Base-by-base conservation (phyloP, 345 rosid species). In the Eucalyptus rudis region DNA sequence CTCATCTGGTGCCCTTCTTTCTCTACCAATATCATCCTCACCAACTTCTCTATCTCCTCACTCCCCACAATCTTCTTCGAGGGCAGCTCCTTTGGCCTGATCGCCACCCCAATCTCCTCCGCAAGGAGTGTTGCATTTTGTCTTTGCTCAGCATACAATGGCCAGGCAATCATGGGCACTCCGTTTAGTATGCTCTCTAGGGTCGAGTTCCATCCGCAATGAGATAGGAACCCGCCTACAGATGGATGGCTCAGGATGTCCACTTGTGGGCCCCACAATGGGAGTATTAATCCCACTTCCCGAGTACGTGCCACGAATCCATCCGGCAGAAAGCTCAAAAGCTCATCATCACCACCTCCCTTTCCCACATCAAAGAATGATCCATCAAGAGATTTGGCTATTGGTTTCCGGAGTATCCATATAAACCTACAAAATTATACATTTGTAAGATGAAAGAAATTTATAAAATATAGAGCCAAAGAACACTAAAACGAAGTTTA, bases 141-240 rank as follows among this genome's bases (percentile, higher is more conserved):
- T 43, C 62, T 91, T 88, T 95, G 95, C 89, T 95, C 96, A 2
- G 95, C 93, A 10, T 92, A 94, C 15, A 95, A 87, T 11, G 96
- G 95, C 96, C 96, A 94, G 1, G 91, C 94, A 19, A 95, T 93
- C 91, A 95, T 90, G 6, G 96, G 94, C 85, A 94, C 94, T 19
- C 93, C 93, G 7, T 93, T 91, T 1, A 76, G 47, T 4, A 95
- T 90, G 58, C 96, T 91, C 91, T 97, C 97, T 14, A 95, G n/a
- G n/a, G 90, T 88, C 6, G 97, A 97, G 88, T 94, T 97, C 99
- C 99, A 96, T 2, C 99, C 98, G 9, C 96, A 93, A 49, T 97
- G 98, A 2, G 97, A 91, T 10, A 96, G 56, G 88, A 93, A 97
- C 20, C 95, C 98, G 4, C 98, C 99, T 13, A 93, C 90, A 2